Base-by-base conservation (phyloP, 257 asterid species). In the Nicotiana undulata region DNA sequence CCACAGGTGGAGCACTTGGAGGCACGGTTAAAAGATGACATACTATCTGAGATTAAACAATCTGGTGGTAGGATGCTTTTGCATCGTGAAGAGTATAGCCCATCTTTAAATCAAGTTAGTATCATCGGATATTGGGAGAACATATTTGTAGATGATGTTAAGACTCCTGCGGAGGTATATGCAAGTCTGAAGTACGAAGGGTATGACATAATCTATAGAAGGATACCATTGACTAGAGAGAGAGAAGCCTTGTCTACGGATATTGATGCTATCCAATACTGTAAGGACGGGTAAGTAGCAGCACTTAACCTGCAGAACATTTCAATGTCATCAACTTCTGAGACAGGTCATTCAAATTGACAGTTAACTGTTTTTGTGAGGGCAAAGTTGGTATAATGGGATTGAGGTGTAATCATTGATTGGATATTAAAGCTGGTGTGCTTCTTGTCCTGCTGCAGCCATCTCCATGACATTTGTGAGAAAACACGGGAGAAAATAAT, bases 51-150 rank as follows among this genome's bases (percentile, higher is more conserved):
- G 89, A 95, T 93, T 70, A 88, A 86, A 83, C 92, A 82, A 67
- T 93, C 97, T 90, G 97, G 98, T 85, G 97, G 97, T 84, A 88
- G 99, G 83, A 92, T 95, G 98, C 97, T 95, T 88, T 89, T 95
- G 80, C 99, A 95, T 82, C 98, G 99, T 63, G 99, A 95, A 91
- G 99, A 95, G 78, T 95, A 85, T 85, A 91, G 91, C 82, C 97
- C 99, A 64, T 90, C 93, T 68, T 83, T 89, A 76, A 89, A 90
- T 84, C 97, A 95, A 87, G 96, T 90, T 83, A 91, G 92, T 85
- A 93, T 93, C 77, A 81, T 95, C 65, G 99, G 99, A 83, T 95
- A 95, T 84, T 95, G 97, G 99, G 99, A 95, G 88, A 95, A 95
- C 87, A 91, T 95, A 46, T 95, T 93, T 59, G 86, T 84, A 13